phyloP scores from a whole-genome alignment of 75 land plant genomes.

The Isoetes taiwanensis region DNA sequence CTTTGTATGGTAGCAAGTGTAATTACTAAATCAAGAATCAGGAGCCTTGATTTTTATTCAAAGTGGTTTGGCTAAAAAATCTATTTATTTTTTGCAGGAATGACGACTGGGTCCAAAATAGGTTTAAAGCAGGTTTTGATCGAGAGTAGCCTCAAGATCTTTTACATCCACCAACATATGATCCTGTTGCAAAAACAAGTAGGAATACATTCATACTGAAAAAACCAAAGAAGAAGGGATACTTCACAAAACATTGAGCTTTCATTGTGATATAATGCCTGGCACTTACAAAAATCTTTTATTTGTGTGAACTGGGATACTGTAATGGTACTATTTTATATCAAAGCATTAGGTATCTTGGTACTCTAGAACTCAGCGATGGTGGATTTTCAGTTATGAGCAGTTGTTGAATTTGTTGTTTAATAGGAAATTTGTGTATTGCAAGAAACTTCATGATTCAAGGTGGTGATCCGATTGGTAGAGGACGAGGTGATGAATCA shows the following conservation, averaged over 20 bases:
- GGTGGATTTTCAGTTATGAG: background rate
- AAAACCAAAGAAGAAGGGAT: slow-evolving; percentile 4
- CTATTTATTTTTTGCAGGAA: too few relatives aligned
- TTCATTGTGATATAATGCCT: slow-evolving; percentile 1
- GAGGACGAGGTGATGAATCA: background rate
- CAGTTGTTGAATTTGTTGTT: background rate
- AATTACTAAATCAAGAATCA: too few relatives aligned
- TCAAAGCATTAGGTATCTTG: background rate
- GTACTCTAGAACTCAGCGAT: background rate
- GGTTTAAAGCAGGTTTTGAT: background rate
- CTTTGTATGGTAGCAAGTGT: too few relatives aligned
- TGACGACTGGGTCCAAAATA: too few relatives aligned
- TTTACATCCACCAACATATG: slow-evolving; percentile 1
- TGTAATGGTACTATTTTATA: background rate
- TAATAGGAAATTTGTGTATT: background rate
- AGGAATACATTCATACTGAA: background rate
- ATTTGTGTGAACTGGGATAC: background rate
- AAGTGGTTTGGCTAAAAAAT: too few relatives aligned
- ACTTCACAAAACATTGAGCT: background rate
- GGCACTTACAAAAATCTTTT: background rate
- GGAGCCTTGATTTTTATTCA: too few relatives aligned
- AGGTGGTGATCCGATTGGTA: slow-evolving; percentile 3
- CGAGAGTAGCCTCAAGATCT: background rate
- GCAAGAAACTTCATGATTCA: slow-evolving; percentile 8
- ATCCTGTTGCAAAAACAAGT: background rate